Evolutionary conservation across 805 yeast species (phyloP).

Genomic region (Starmerella apicola): DNA sequence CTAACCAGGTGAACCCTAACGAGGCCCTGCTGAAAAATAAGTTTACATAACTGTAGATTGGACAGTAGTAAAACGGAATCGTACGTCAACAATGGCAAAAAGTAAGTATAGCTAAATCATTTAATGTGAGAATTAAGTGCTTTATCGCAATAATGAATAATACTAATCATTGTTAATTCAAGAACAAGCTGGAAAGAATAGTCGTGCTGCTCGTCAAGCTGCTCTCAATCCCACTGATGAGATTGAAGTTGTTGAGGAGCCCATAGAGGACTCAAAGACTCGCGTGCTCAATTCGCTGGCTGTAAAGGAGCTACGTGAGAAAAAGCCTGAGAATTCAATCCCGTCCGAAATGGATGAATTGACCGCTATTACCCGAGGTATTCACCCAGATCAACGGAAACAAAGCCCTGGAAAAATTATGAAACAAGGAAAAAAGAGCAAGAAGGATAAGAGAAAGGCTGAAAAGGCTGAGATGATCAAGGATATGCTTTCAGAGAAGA

Average conservation of each 20-base stretch:
- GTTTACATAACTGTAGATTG: too few species aligned
- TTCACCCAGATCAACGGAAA: conserved; percentile 7
- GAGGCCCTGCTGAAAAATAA: too few species aligned
- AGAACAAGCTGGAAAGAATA: conserved; percentile 14
- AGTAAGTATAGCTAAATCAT: too few species aligned
- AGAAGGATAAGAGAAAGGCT: conserved; percentile 14
- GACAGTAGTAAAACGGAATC: too few species aligned
- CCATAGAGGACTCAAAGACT: conserved; percentile 9
- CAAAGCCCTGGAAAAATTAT: neutral
- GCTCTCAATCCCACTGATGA: neutral
- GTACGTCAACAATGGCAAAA: too few species aligned
- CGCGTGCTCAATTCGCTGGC: conserved; percentile 17
- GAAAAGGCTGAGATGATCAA: conserved; percentile 19
- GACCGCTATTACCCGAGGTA: conserved; percentile 11
- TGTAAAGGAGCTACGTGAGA: conserved; percentile 8
- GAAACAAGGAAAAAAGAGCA: conserved; percentile 8
- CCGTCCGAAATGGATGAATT: conserved; percentile 13
- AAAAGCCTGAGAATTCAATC: neutral
- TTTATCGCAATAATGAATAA: too few species aligned
- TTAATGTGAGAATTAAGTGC: too few species aligned
- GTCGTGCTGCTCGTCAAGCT: conserved; percentile 19
- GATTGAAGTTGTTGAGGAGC: neutral
- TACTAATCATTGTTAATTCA: conserved; percentile 5
- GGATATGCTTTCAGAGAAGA: conserved; percentile 24
- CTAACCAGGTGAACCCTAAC: too few species aligned